These are phyloP conservation scores for Globisporangium heterothallicum DNA, from an alignment of 352 stramenopile genomes.

Conservation along the genomic window DNA sequence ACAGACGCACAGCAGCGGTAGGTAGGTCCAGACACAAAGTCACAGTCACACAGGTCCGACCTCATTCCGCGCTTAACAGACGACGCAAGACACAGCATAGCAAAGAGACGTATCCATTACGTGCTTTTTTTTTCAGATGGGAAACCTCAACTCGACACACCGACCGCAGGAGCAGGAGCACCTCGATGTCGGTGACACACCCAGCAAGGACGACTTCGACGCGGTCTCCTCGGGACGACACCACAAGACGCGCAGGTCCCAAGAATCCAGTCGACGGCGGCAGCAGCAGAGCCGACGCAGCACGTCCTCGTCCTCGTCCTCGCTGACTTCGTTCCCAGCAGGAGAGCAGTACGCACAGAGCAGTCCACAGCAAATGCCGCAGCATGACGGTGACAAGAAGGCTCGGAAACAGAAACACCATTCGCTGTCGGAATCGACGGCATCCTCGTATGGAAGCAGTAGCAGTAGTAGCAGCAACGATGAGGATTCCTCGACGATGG, in stretches of 20 bases:
- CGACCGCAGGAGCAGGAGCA: slow-evolving; percentile 4
- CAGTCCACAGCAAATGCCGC: background rate
- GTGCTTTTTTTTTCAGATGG: no score
- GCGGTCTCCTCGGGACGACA: background rate
- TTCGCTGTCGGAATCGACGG: background rate
- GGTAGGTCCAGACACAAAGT: no score
- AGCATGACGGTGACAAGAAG: background rate
- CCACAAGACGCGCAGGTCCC: slow-evolving; percentile 14
- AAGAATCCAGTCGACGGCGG: slow-evolving; percentile 8
- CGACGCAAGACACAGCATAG: no score
- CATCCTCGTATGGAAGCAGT: slow-evolving; percentile 6
- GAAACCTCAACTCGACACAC: slow-evolving; percentile 3
- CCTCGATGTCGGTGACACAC: background rate
- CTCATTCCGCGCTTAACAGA: no score
- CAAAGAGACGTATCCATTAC: no score
- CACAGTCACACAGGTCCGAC: no score
- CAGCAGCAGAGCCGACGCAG: slow-evolving; percentile 5
- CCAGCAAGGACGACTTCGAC: background rate
- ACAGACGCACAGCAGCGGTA: no score
- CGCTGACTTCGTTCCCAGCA: background rate
- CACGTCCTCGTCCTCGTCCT: slow-evolving; percentile 2
- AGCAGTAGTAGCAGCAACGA: background rate
- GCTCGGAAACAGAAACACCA: background rate
- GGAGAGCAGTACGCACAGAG: no score
- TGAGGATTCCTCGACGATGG: background rate